Base-by-base conservation (phyloP, 192 early-diverging fungal genomes). In the Chytriomyces sp. region DNA sequence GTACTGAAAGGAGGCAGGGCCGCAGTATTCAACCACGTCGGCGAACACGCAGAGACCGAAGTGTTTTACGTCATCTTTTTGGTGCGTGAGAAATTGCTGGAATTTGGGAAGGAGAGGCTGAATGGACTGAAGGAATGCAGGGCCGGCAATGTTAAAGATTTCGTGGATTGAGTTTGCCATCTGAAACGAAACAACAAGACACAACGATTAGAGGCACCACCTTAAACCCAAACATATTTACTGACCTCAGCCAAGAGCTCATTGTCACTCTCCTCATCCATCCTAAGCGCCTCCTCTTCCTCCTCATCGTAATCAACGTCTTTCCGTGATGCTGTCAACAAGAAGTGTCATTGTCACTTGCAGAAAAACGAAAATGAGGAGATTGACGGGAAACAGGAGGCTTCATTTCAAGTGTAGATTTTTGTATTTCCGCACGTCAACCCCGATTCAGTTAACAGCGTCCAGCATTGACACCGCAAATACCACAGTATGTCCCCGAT, bases 41-140 rank as follows among this genome's bases (percentile, higher is more conserved):
- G 93, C 93, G 70, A 92, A 90, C 3, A 97, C 91, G 80, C 93
- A 94, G 67, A 98, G 85, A 39, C 93, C 94, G 92, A 93, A 96
- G 83, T 96, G 98, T 37, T 68, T 68, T 2, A 38, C 36, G 26
- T 68, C 65, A 34, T 68, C 65, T 54, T 68, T 68, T 12, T 17
- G 30, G 52, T 68, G 34, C 6, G 65, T 68, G 59, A 80, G 37
- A 59, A 88, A 81, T n/a, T 62, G 36, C 19, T 79, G 76, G 8
- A 95, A 85, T 53, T 90, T 78, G 1, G 93, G 91, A 30, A 96
- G 78, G 38, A 98, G 68, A 5, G 85, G 80, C 54, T 94, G 89
- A 84, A 98, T 95, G 76, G 84, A 86, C 28, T 91, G 90, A 54
- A 96, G 79, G 79, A 91, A 97, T 2, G 81, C 80, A 30, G 81